Evolutionary conservation across 1,139 yeast species (phyloP), one percentile per base, ranked within the genome.

Genomic region (Suhomyces kunorum): DNA sequence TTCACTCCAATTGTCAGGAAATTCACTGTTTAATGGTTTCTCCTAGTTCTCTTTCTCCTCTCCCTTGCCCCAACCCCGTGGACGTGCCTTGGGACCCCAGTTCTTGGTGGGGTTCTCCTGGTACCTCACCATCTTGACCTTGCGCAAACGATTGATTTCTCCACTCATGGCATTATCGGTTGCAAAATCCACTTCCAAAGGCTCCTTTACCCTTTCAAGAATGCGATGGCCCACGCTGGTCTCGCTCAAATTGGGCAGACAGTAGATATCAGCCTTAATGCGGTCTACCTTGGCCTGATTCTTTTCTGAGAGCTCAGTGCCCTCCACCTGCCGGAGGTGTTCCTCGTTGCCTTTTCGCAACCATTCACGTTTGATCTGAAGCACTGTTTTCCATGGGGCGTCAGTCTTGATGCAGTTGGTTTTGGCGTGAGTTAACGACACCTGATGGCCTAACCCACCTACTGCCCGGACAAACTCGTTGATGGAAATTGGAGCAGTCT

Each of bases 61-160:
- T 18, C 20, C 8, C 20, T 18, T 18, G 5, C 20, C 5, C 15
- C 27, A 24, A 6, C 16, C 36, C 30, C 30, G 30, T 3, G 92
- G 92, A 54, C 83, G 79, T 4, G 95, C 80, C 66, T 86, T 87
- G 27, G 97, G 98, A 0, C 98, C 98, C 98, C 98, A 92, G 59
- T 87, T 83, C 61, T 85, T 87, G 2, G 87, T 78, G 9, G 98
- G 98, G 58, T 90, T 90, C 56, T 83, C 89, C 61, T 89, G 98
- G 63, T 76, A 90, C 51, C 96, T 74, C 13, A 88, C 88, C 59
- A 90, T 78, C 63, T 88, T 88, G 46, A 87, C 71, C 49, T 79
- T 83, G 51, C 96, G 74, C 43, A 87, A 68, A 42, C 66, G 70
- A 48, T 80, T 80, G 39, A 85, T 63, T 45, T 68, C 72, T 25